Evolutionary conservation across 805 yeast genomes (phyloP).

Genomic region (Ogataea henricii): DNA sequence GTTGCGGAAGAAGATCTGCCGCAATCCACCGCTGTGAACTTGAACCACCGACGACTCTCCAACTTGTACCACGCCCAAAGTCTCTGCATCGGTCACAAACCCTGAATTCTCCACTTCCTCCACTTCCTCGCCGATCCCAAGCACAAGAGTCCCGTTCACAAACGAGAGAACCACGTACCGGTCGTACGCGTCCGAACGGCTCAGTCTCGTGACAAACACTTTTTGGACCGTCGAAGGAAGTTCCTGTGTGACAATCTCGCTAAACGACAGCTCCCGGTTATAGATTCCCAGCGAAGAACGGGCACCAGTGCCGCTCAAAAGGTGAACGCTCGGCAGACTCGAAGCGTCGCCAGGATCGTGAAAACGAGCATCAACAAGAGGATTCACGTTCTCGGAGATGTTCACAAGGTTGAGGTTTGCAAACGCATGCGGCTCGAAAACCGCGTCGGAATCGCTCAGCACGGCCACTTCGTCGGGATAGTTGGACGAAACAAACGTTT

Average conservation of each 20-base stretch:
- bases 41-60: conserved; percentile 69
- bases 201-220: conserved; percentile 63
- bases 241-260: conserved; percentile 71
- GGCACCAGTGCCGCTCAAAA: conserved; percentile 45
- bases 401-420: conserved; percentile 64
- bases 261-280: conserved; percentile 59
- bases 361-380: conserved; percentile 48
- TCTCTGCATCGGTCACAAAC: conserved; percentile 54
- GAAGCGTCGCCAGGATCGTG: conserved; percentile 34
- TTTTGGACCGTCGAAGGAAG: conserved; percentile 65
- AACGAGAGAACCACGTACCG: conserved; percentile 67
- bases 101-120: conserved; percentile 69
- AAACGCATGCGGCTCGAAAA: conserved; percentile 39
- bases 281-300: conserved; percentile 50
- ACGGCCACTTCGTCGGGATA: conserved; percentile 38
- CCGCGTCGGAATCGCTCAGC: conserved; percentile 23
- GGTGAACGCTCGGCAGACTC: conserved; percentile 43
- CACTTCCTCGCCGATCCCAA: conserved; percentile 78
- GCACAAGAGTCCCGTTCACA: conserved; percentile 65
- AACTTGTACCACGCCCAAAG: conserved; percentile 69
- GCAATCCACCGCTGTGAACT: conserved; percentile 67
- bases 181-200: conserved; percentile 49
- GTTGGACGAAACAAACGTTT: conserved; percentile 35
- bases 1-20: conserved; percentile 48
- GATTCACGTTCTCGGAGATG: conserved; percentile 50